phyloP scores from a whole-genome alignment of 306 rosid species.

The Vigna trinervia region DNA sequence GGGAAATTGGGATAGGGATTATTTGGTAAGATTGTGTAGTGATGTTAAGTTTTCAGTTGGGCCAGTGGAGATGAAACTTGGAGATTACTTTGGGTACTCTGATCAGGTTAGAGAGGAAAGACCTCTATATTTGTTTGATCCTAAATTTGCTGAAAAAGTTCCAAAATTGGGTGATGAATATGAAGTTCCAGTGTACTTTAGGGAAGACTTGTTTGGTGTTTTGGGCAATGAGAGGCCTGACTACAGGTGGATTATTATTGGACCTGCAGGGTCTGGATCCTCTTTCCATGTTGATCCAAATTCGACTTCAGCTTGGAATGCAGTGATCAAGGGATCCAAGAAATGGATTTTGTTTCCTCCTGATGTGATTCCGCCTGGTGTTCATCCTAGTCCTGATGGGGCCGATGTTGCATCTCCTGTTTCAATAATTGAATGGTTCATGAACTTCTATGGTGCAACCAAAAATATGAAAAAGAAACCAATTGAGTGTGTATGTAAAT shows the following conservation, averaged over 20 bases:
- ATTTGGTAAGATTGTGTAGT: slow-evolving; percentile 67
- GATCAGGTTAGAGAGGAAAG: slow-evolving; percentile 88
- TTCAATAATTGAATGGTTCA: slow-evolving; percentile 96
- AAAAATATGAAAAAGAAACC: slow-evolving; percentile 83
- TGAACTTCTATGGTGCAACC: slow-evolving; percentile 86
- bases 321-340: slow-evolving; percentile 90
- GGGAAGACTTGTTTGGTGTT: slow-evolving; percentile 83
- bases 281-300: slow-evolving; percentile 97
- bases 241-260: slow-evolving; percentile 87
- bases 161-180: slow-evolving; percentile 75
- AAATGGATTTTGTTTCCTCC: slow-evolving; percentile 97
- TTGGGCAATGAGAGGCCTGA: slow-evolving; percentile 86
- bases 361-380: slow-evolving; percentile 85
- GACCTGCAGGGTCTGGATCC: slow-evolving; percentile 91
- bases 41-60: slow-evolving; percentile 82
- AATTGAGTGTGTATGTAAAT: slow-evolving; percentile 82
- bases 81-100: slow-evolving; percentile 72
- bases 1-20: slow-evolving; percentile 84
- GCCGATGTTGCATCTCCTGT: slow-evolving; percentile 94
- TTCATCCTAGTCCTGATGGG: slow-evolving; percentile 97
- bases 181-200: slow-evolving; percentile 75
- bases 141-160: slow-evolving; percentile 84
- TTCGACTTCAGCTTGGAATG: slow-evolving; percentile 98
- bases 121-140: slow-evolving; percentile 86
- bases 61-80: slow-evolving; percentile 82